phyloP scores from a whole-genome alignment of 2,329 filamentous ascomycete species.

The Colletotrichum sojae region DNA sequence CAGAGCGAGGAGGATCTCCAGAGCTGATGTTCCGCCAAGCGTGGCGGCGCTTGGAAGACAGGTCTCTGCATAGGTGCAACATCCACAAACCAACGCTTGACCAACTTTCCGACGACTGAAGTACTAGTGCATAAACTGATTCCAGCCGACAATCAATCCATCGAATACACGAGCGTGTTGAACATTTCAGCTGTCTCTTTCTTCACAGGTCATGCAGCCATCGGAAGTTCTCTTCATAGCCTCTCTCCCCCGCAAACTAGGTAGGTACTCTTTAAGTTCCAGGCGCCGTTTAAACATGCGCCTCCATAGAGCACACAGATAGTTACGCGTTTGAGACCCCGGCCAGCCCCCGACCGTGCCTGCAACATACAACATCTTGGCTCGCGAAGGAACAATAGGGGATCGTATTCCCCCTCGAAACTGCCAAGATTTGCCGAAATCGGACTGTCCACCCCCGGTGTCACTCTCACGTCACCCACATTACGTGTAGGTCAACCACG shows the following conservation, averaged over 20 bases:
- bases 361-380: slow-evolving; percentile 19
- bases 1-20: background rate
- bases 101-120: background rate
- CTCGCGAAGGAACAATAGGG: slow-evolving; percentile 6
- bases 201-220: background rate
- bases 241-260: background rate
- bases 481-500: slow-evolving; percentile 25
- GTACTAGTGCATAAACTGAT: background rate
- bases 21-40: slow-evolving; percentile 4
- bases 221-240: background rate
- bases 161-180: too few relatives aligned
- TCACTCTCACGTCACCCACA: slow-evolving; percentile 12
- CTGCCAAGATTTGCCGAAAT: slow-evolving; percentile 10
- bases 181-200: too few relatives aligned
- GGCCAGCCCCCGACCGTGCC: background rate
- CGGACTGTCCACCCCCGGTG: slow-evolving; percentile 1
- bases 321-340: slow-evolving; percentile 5
- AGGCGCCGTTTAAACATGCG: background rate
- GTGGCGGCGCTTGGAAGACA: background rate
- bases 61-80: background rate
- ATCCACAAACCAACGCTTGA: too few relatives aligned
- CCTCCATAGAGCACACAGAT: background rate
- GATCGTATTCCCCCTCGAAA: background rate
- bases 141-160: background rate
- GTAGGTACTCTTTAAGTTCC: background rate